Percentiles rank a stretch among this genome's conserved stretches.
Evolutionary conservation across 192 early-diverging fungal species (phyloP).

Genomic region (Phlyctochytrium arcticum): DNA sequence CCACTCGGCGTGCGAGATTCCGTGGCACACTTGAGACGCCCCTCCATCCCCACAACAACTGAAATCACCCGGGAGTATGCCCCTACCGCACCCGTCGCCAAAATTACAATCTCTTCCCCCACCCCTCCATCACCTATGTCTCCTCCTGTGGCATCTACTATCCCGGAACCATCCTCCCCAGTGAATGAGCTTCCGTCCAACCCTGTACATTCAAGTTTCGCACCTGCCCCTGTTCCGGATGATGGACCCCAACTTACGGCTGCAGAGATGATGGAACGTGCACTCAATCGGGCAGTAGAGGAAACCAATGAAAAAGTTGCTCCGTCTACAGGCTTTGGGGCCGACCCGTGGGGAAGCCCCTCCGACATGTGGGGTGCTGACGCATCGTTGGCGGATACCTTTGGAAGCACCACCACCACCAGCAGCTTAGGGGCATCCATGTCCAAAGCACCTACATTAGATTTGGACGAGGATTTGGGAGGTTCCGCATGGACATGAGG

Average conservation of each 20-base stretch:
- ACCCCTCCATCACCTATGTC: neutral
- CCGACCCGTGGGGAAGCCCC: neutral
- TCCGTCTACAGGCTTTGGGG: neutral
- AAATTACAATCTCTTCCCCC: neutral
- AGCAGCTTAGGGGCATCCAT: neutral
- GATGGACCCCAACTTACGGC: conserved; percentile 2
- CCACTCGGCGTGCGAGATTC: neutral
- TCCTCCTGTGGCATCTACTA: neutral
- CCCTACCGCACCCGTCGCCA: neutral
- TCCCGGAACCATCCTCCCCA: neutral
- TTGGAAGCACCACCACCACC: neutral
- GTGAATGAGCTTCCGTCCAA: no score
- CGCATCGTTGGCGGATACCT: neutral
- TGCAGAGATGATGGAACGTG: conserved; percentile 14
- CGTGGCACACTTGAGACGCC: neutral
- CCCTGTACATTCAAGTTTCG: neutral
- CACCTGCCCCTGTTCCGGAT: neutral
- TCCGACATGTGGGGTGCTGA: neutral
- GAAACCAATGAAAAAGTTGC: neutral
- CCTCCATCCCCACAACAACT: neutral
- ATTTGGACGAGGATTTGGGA: neutral
- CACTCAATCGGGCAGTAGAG: neutral
- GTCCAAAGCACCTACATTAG: neutral
- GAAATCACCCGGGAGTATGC: no score
- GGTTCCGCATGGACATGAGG: conserved; percentile 3